These are phyloP conservation scores for Candida boidinii DNA, from an alignment of 805 yeast genomes.

Conservation along the genomic window DNA sequence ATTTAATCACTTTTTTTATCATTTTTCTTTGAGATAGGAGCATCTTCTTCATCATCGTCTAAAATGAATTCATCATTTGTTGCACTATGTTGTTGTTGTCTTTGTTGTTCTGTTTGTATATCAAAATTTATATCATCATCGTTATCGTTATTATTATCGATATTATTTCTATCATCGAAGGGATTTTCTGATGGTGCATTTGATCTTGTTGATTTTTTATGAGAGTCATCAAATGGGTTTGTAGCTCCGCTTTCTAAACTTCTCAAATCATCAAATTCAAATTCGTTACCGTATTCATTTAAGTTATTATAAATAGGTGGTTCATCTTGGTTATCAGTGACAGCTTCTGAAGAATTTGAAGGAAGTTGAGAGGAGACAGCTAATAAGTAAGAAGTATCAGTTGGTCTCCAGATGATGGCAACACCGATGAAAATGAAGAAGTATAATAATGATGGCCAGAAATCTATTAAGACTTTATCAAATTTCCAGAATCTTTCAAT, in stretches of 20 bases:
- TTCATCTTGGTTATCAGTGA: conserved; percentile 13
- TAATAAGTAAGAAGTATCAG: conserved; percentile 87
- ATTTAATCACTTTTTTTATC: not conserved
- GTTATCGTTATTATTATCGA: conserved; percentile 3
- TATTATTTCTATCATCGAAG: conserved; percentile 19
- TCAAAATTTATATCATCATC: conserved; percentile 17
- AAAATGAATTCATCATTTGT: conserved; percentile 17
- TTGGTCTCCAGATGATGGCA: conserved; percentile 95
- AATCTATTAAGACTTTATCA: conserved; percentile 79
- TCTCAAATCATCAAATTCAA: conserved; percentile 50
- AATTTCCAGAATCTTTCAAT: conserved; percentile 89
- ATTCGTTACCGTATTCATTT: conserved; percentile 39
- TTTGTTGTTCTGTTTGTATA: conserved; percentile 24
- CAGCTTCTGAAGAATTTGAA: conserved; percentile 48
- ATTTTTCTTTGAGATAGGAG: no score
- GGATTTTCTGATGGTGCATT: conserved; percentile 17
- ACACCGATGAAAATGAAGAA: conserved; percentile 75
- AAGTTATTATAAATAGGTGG: conserved; percentile 17
- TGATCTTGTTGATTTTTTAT: conserved; percentile 1
- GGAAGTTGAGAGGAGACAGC: conserved; percentile 93
- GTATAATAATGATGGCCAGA: conserved; percentile 91
- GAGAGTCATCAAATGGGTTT: conserved; percentile 17
- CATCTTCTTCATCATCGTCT: conserved; percentile 23
- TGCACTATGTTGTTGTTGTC: conserved; percentile 6
- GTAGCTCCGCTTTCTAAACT: conserved; percentile 37